A percentile compares a stretch with the other conserved stretches of the same genome.
These are phyloP conservation scores for Pyrus pyrifolia DNA, from an alignment of 306 rosid species.

Conservation along the genomic window DNA sequence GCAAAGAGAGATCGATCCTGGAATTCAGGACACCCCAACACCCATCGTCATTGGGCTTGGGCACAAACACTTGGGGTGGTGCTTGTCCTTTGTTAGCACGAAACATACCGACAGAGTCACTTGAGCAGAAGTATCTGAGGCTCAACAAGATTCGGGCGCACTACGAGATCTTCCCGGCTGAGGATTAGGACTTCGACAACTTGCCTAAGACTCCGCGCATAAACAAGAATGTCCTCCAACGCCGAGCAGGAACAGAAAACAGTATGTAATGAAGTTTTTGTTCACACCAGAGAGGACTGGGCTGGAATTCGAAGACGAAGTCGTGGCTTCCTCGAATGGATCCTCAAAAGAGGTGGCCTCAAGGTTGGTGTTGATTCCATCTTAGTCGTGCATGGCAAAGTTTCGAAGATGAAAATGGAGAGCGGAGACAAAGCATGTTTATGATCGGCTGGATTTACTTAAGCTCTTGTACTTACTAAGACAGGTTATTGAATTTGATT, in stretches of 20 bases:
- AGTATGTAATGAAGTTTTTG: constrained; percentile 17
- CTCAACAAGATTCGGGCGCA: constrained; percentile 31
- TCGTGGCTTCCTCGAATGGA: constrained; percentile 42
- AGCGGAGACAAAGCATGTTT: background rate
- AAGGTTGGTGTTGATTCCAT: constrained; percentile 54
- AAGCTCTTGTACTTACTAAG: background rate
- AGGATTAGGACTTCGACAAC: background rate
- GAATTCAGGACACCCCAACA: constrained; percentile 74
- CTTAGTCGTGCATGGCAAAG: background rate
- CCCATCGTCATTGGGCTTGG: constrained; percentile 39
- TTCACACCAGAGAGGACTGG: constrained; percentile 21
- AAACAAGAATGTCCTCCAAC: background rate
- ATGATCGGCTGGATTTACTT: background rate
- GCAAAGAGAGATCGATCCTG: constrained; percentile 10
- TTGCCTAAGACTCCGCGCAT: background rate
- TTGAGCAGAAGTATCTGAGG: constrained; percentile 44
- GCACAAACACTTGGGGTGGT: constrained; percentile 72
- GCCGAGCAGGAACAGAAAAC: constrained; percentile 2
- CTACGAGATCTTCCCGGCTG: constrained; percentile 43
- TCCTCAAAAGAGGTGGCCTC: constrained; percentile 60
- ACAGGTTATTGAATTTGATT: background rate
- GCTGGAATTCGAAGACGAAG: constrained; percentile 26
- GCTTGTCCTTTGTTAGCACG: constrained; percentile 77
- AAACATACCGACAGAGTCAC: constrained; percentile 55
- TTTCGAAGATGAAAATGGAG: background rate